Base-by-base conservation (phyloP, 1,284 basidiomycete genomes). In the Pseudozyma sp. region DNA sequence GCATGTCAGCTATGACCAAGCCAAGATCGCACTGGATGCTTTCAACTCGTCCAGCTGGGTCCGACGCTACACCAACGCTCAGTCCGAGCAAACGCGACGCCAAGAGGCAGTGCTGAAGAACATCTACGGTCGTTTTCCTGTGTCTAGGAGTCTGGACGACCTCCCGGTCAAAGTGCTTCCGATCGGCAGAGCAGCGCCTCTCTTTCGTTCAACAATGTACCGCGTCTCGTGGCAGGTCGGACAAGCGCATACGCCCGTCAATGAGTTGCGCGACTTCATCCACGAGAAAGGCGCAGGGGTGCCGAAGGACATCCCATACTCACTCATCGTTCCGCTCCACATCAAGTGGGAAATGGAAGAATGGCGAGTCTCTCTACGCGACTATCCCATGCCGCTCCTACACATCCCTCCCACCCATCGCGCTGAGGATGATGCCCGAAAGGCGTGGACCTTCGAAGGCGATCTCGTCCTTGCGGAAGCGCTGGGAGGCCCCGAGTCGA, bases 381-480 rank as follows among this genome's bases (percentile, higher is more conserved):
- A 97, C 85, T 89, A 88, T 64, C 88, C 88, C 0, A 79, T 89
- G 16, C 87, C 88, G 0, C 77, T 89, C n/a, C 71, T 88, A 10
- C 84, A 86, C 46, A 81, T 89, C 5, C 87, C 86, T 0, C 79
- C 82, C 0, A 78, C 75, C 5, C 55, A 71, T 40, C 70, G 68
- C 3, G 14, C 37, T 43, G 54, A 47, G 17, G 40, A 30, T 13
- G 49, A 69, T 47, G 39, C 57, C 13, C 54, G 65, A 9, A 60
- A 58, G 17, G 88, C 89, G 1, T 89, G 91, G 85, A 87, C 88
- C 35, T 91, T 94, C 79, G 89, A 91, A 68, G 90, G 91, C 11
- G 91, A 94, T 75, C 85, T 98, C 40, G 92, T 96, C 64, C 88
- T 97, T 50, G 94, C 91, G 1, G 96, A 99, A 85, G 94, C 98